Evolutionary conservation across 2,329 filamentous ascomycete genomes (phyloP), one percentile per base, ranked within the genome.

Genomic region (Colletotrichum phormii): DNA sequence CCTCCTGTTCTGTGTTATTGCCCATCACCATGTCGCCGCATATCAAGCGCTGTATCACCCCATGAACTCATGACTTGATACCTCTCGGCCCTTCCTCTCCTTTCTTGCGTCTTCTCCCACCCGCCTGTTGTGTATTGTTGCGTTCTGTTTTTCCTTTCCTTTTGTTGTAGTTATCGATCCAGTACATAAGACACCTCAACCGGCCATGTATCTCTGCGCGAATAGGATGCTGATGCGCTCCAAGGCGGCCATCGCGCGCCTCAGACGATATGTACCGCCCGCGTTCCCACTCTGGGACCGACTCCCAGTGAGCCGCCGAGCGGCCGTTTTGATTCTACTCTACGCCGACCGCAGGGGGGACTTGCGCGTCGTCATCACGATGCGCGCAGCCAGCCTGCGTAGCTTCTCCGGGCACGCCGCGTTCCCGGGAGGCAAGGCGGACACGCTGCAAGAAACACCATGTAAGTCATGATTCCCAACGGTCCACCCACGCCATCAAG

Each of bases 401-500:
- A 92, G 86, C 78, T 93, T 91, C 83, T 94, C 93, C n/a, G 95
- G 95, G 29, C 95, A 98, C 79, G 95, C 94, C 26, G 95, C 95
- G 42, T 90, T 98, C 66, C 95, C 95, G 0, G 95, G 95, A 64
- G 95, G 94, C 76, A 93, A 91, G 84, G 92, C 88, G 58, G 90
- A 92, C 76, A 84, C 81, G 2, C 75, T 84, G 3, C 82, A 86
- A 33, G 90, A 92, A 77, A 89, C 89, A n/a, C 87, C 90, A 11
- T 92, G 89, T 90, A 86, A 77, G 86, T 77, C 8, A 1, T 2
- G 8, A 37, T n/a, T 1, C 42, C 46, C 15, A 6, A 15, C 26
- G 12, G 4, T 2, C 42, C 42, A 18, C 42, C 35, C 35, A 42
- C 13, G 13, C 35, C 5, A 5, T 42, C 35, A 42, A 18, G 4